Percentiles rank a stretch among this genome's conserved stretches.
These are phyloP conservation scores for Salvia splendens DNA, from an alignment of 257 asterid species.

Conservation along the genomic window DNA sequence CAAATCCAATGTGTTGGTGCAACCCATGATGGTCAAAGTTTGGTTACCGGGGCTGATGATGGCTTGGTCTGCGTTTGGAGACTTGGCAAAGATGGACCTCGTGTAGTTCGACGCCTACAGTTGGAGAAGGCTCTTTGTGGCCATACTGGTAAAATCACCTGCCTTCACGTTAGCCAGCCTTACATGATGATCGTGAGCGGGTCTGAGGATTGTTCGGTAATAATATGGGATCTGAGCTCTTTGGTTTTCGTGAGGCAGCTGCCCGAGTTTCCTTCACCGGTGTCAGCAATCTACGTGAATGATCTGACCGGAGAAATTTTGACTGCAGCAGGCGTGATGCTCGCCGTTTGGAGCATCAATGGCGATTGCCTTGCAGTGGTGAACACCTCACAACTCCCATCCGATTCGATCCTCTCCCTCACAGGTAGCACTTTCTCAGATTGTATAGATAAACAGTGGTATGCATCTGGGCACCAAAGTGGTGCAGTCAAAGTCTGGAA, in stretches of 20 bases:
- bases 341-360: constrained; percentile 91
- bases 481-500: constrained; percentile 97
- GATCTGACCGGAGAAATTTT: constrained; percentile 85
- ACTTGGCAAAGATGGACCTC: constrained; percentile 75
- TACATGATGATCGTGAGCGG: constrained; percentile 98
- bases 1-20: constrained; percentile 90
- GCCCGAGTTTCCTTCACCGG: constrained; percentile 82
- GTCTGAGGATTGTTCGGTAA: constrained; percentile 87
- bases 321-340: constrained; percentile 94
- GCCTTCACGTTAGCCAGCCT: constrained; percentile 90
- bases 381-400: constrained; percentile 95
- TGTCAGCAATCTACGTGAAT: constrained; percentile 83
- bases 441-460: constrained; percentile 84
- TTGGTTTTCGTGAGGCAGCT: constrained; percentile 84
- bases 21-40: constrained; percentile 88
- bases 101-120: constrained; percentile 57
- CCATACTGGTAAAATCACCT: constrained; percentile 84
- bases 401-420: constrained; percentile 80
- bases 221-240: constrained; percentile 97
- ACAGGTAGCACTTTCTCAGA: constrained; percentile 77
- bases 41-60: constrained; percentile 94
- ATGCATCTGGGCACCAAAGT: constrained; percentile 94
- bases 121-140: constrained; percentile 86
- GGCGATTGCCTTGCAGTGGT: constrained; percentile 96
- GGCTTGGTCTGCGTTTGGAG: constrained; percentile 88